Conservation (phyloP, 1,139 yeast genomes). For the Ashbya aceris region DNA sequence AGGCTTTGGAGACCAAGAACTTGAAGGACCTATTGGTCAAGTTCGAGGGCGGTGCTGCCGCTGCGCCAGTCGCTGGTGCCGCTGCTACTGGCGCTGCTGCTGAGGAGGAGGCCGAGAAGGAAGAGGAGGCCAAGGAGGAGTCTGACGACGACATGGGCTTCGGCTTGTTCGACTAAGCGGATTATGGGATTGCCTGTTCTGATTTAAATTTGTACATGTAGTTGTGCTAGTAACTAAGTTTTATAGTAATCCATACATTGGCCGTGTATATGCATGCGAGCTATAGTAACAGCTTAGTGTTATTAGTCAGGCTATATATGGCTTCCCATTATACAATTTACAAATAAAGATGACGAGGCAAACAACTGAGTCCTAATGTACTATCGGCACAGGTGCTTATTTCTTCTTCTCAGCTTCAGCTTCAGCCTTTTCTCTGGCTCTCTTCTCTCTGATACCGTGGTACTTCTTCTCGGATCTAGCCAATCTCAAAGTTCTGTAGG, state of each 20-base stretch:
- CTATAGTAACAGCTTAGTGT: not conserved
- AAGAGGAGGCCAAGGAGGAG: slow-evolving; percentile 47
- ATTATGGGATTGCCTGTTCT: not conserved
- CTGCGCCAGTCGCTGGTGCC: slow-evolving; percentile 51
- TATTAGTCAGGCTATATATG: slow-evolving; percentile 7
- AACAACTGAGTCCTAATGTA: not conserved
- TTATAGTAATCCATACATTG: not conserved
- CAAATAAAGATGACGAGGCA: slow-evolving; percentile 15
- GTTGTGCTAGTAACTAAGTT: slow-evolving; percentile 3
- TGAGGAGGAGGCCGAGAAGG: slow-evolving; percentile 49
- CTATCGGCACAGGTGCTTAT: slow-evolving; percentile 35
- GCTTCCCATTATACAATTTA: slow-evolving; percentile 29
- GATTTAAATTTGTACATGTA: slow-evolving; percentile 9
- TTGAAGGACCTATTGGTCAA: slow-evolving; percentile 67
- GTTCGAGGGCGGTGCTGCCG: slow-evolving; percentile 67
- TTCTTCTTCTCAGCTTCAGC: slow-evolving; percentile 99
- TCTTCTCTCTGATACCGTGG: slow-evolving; percentile 95
- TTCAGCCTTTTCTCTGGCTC: slow-evolving; percentile 94
- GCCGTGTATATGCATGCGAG: no score
- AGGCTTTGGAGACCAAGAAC: slow-evolving; percentile 73
- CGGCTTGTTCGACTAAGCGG: slow-evolving; percentile 69
- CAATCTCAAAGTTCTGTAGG: slow-evolving; percentile 90
- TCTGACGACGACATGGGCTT: slow-evolving; percentile 72
- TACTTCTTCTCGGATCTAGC: slow-evolving; percentile 92
- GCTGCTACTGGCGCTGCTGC: slow-evolving; percentile 49